A percentile compares a stretch with the other conserved stretches of the same genome.
Conservation (phyloP, 1,284 basidiomycete genomes). For the Ceratobasidium papillatum region DNA sequence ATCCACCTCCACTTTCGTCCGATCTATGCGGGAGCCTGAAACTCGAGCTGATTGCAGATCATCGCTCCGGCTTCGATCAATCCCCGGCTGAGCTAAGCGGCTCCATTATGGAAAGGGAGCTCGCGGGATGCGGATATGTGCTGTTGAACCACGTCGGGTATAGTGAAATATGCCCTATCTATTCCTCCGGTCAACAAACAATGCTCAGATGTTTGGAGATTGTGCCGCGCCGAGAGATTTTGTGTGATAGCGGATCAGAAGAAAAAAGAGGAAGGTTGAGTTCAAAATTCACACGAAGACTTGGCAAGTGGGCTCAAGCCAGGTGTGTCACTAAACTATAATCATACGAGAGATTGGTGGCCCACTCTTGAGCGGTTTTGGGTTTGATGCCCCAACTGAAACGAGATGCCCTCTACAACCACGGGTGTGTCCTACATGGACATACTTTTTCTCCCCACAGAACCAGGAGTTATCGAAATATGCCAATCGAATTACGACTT, state of each 20-base stretch:
- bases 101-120: background rate
- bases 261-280: too few relatives aligned
- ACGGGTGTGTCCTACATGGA: background rate
- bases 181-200: background rate
- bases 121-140: background rate
- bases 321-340: too few relatives aligned
- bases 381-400: background rate
- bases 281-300: too few relatives aligned
- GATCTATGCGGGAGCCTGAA: constrained; percentile 5
- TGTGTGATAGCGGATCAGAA: too few relatives aligned
- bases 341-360: too few relatives aligned
- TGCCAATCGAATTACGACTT: background rate
- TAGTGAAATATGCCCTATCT: constrained; percentile 14
- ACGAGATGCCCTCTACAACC: background rate
- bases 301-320: too few relatives aligned
- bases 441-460: background rate
- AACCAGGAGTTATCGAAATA: background rate
- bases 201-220: background rate
- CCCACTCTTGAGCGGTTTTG: too few relatives aligned
- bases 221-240: too few relatives aligned
- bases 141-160: constrained; percentile 1
- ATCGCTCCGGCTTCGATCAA: constrained; percentile 22
- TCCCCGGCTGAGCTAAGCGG: constrained; percentile 29
- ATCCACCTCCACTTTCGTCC: background rate
- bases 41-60: background rate